These are phyloP conservation scores for Coleophoma cylindrospora DNA, from an alignment of 2,329 filamentous ascomycete species.

Conservation along the genomic window DNA sequence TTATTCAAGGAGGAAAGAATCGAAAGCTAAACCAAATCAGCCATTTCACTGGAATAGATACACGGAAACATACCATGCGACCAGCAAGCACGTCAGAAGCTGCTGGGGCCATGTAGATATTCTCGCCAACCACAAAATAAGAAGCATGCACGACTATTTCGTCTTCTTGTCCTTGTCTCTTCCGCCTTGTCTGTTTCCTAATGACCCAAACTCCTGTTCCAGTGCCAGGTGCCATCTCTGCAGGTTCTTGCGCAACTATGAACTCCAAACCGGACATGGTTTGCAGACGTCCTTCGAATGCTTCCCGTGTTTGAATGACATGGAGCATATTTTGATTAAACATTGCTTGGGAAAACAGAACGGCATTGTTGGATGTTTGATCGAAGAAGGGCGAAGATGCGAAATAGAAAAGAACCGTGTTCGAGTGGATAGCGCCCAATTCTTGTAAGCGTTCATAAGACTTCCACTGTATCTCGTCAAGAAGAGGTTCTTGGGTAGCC, in stretches of 20 bases:
- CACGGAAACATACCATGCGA: slow-evolving; percentile 44
- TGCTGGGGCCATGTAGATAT: slow-evolving; percentile 62
- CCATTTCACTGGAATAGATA: not conserved
- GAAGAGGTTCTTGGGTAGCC: slow-evolving; percentile 44
- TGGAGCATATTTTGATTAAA: slow-evolving; percentile 54
- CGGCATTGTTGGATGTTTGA: slow-evolving; percentile 61
- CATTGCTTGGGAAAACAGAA: slow-evolving; percentile 56
- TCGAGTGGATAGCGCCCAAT: slow-evolving; percentile 59
- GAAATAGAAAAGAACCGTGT: slow-evolving; percentile 61
- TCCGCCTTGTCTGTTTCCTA: slow-evolving; percentile 60
- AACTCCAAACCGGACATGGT: slow-evolving; percentile 65
- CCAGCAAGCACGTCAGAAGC: slow-evolving; percentile 54
- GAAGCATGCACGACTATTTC: slow-evolving; percentile 54
- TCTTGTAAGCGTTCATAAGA: slow-evolving; percentile 42
- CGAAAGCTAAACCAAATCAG: slow-evolving; percentile 7
- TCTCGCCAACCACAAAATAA: slow-evolving; percentile 62
- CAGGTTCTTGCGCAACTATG: slow-evolving; percentile 59
- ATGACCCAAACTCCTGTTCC: slow-evolving; percentile 66
- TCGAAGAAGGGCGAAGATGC: slow-evolving; percentile 65
- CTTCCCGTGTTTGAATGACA: slow-evolving; percentile 54
- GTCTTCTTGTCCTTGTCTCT: slow-evolving; percentile 49
- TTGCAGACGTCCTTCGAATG: slow-evolving; percentile 56
- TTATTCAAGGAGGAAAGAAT: slow-evolving; percentile 25
- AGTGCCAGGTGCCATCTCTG: slow-evolving; percentile 54
- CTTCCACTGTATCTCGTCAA: slow-evolving; percentile 66